These are phyloP conservation scores for Leccinum pachyderme DNA, from an alignment of 1,284 basidiomycete species.

Conservation along the genomic window DNA sequence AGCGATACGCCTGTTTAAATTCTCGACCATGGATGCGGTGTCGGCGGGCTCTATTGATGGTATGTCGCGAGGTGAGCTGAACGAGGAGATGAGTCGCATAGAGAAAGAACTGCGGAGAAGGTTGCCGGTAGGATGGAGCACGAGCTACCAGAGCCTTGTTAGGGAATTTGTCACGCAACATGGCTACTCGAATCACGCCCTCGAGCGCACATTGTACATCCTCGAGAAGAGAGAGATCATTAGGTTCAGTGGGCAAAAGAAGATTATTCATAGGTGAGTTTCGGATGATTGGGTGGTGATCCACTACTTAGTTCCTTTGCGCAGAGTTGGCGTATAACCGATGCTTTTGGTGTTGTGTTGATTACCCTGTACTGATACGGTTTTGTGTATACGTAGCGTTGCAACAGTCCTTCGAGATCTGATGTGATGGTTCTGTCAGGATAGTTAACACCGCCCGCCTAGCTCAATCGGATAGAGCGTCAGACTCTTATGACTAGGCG, in stretches of 20 bases:
- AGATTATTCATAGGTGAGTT: conserved; percentile 47
- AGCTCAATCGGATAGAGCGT: conserved; percentile 88
- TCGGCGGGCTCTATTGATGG: conserved; percentile 92
- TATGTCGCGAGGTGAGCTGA: conserved; percentile 87
- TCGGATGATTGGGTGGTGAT: neutral
- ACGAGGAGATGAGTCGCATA: conserved; percentile 91
- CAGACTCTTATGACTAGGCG: conserved; percentile 55
- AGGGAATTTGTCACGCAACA: conserved; percentile 94
- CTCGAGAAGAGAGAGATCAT: conserved; percentile 96
- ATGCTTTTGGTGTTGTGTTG: neutral
- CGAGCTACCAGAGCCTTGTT: conserved; percentile 92
- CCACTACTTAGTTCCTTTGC: conserved; percentile 10
- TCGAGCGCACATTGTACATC: conserved; percentile 90
- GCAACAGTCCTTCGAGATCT: neutral
- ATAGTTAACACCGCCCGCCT: conserved; percentile 51
- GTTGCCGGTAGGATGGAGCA: conserved; percentile 95
- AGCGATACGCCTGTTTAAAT: conserved; percentile 97
- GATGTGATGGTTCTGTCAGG: neutral
- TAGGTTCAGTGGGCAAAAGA: conserved; percentile 65
- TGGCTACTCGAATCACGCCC: conserved; percentile 86
- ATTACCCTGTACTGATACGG: neutral
- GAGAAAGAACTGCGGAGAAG: conserved; percentile 89
- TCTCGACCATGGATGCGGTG: conserved; percentile 99
- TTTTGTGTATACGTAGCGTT: neutral
- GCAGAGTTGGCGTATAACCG: conserved; percentile 33